These are phyloP conservation scores for Starmerella gropengiesseri DNA, from an alignment of 805 yeast genomes.

Conservation along the genomic window DNA sequence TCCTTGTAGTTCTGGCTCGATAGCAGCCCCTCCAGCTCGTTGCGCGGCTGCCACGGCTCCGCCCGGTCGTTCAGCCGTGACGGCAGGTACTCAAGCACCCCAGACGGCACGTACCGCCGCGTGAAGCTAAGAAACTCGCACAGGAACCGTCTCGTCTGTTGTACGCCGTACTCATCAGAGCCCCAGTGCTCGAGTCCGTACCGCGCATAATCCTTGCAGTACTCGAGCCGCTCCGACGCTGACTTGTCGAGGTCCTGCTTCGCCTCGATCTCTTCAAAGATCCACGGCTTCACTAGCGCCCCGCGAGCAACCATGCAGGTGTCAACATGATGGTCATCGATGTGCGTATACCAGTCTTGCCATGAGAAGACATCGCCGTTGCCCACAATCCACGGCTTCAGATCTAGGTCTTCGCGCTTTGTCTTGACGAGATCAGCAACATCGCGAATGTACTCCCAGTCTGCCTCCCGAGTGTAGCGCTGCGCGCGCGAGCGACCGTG, in stretches of 20 bases:
- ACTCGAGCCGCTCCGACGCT: conserved; percentile 77
- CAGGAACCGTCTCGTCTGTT: conserved; percentile 74
- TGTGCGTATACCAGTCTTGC: conserved; percentile 77
- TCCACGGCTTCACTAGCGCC: conserved; percentile 97
- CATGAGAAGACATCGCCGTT: conserved; percentile 85
- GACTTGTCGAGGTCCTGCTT: conserved; percentile 83
- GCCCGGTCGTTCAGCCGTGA: conserved; percentile 89
- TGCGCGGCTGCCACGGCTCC: conserved; percentile 83
- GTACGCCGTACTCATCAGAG: conserved; percentile 86
- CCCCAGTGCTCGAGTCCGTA: conserved; percentile 97
- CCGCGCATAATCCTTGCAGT: conserved; percentile 55
- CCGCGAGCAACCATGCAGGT: conserved; percentile 97
- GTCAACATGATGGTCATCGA: conserved; percentile 61
- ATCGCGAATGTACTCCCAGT: conserved; percentile 79
- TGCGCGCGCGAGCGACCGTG: conserved; percentile 97
- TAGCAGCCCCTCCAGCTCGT: conserved; percentile 79
- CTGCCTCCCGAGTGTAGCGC: conserved; percentile 80
- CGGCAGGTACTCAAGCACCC: conserved; percentile 79
- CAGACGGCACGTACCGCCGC: conserved; percentile 89
- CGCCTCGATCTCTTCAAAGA: conserved; percentile 86
- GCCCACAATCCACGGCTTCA: conserved; percentile 74
- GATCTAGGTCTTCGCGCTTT: conserved; percentile 45
- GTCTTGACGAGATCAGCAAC: conserved; percentile 60
- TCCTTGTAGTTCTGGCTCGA: conserved; percentile 79
- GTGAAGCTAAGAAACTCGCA: conserved; percentile 93